These are phyloP conservation scores for Apium graveolens DNA, from an alignment of 129 eudicot species.

Conservation along the genomic window DNA sequence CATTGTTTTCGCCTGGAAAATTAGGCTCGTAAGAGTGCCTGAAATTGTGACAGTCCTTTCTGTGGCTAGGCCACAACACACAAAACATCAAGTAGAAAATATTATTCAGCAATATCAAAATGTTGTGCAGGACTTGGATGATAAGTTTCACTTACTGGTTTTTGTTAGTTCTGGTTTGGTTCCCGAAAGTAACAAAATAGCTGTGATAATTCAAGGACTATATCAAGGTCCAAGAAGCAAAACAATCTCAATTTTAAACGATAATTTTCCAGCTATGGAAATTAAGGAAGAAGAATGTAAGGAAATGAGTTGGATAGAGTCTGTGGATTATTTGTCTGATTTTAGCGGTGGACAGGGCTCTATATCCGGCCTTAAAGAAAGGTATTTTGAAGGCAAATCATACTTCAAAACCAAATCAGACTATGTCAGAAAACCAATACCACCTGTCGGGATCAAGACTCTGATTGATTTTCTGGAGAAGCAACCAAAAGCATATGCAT, in stretches of 20 bases:
- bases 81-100: constrained; percentile 20
- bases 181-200: constrained; percentile 17
- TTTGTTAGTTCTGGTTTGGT: constrained; percentile 43
- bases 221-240: constrained; percentile 47
- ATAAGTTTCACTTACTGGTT: constrained; percentile 38
- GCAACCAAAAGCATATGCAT: constrained; percentile 64
- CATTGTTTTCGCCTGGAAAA: constrained; percentile 64
- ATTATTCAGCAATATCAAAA: constrained; percentile 60
- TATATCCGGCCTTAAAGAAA: constrained; percentile 26
- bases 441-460: constrained; percentile 26
- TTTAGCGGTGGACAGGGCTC: constrained; percentile 17
- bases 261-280: constrained; percentile 40
- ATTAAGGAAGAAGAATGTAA: constrained; percentile 34
- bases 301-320: constrained; percentile 81
- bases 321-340: constrained; percentile 58
- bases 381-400: constrained; percentile 30
- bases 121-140: constrained; percentile 41
- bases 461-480: constrained; percentile 37
- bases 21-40: constrained; percentile 43
- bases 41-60: constrained; percentile 44
- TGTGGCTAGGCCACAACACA: constrained; percentile 38
- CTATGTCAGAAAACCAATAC: constrained; percentile 37
- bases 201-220: constrained; percentile 48
- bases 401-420: constrained; percentile 83
- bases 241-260: constrained; percentile 23